phyloP scores from a whole-genome alignment of 1,139 yeast genomes.

The Blastobotrys arbuscula region DNA sequence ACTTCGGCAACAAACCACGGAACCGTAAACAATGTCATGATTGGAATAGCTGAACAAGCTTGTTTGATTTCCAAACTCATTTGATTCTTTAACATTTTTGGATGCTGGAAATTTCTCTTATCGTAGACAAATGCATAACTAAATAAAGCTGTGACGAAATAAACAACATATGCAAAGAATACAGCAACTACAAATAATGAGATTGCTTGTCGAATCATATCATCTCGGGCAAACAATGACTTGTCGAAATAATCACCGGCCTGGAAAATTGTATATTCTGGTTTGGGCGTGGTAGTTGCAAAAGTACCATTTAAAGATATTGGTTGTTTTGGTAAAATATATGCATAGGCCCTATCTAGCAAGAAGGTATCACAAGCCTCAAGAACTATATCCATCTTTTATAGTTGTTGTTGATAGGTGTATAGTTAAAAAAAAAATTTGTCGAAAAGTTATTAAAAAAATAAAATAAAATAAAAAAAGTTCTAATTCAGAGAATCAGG shows the following conservation, averaged over 20 bases:
- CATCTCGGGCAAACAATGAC: slow-evolving; percentile 66
- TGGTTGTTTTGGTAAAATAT: slow-evolving; percentile 40
- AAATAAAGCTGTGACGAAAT: slow-evolving; percentile 66
- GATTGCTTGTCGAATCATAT: slow-evolving; percentile 61
- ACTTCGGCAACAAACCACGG: slow-evolving; percentile 87
- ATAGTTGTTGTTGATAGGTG: not conserved
- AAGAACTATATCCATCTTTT: slow-evolving; percentile 77
- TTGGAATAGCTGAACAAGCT: slow-evolving; percentile 77
- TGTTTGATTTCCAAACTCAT: slow-evolving; percentile 73
- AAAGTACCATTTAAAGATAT: not conserved
- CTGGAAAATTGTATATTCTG: slow-evolving; percentile 40
- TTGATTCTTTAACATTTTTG: slow-evolving; percentile 91
- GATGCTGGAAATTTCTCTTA: slow-evolving; percentile 86
- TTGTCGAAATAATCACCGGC: slow-evolving; percentile 51
- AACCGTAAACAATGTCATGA: slow-evolving; percentile 77
- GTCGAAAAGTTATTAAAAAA: not conserved
- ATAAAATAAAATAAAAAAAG: slow-evolving; percentile 1
- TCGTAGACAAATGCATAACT: slow-evolving; percentile 79
- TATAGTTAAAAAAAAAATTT: not conserved
- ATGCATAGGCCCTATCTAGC: slow-evolving; percentile 70
- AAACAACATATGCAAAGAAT: slow-evolving; percentile 77
- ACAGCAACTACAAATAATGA: slow-evolving; percentile 69
- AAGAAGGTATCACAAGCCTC: slow-evolving; percentile 68
- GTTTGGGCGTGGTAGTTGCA: not conserved
- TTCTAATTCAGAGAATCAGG: not conserved